Base-by-base conservation (phyloP, 2,329 filamentous ascomycete genomes). In the Coniosporium uncinatum region DNA sequence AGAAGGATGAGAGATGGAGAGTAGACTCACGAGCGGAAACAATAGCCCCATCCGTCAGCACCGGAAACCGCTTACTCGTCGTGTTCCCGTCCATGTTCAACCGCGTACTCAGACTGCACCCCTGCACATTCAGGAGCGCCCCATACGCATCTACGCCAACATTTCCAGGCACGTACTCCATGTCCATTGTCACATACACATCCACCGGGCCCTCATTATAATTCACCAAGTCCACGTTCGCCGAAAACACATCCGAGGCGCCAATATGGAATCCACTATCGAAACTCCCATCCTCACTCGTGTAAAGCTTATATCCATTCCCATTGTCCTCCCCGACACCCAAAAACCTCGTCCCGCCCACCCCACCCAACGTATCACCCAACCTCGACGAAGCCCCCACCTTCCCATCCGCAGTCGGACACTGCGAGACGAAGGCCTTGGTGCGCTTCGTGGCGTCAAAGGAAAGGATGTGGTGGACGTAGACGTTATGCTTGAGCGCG, bases 151-250 rank as follows among this genome's bases (percentile, higher is more conserved):
- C 16, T 8, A 17, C n/a, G 33, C 33, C 41, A 16, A 33, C 22
- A 13, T 33, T 39, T 4, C 41, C 41, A 5, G 41, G 41, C 5
- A 43, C 17, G 22, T 36, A 43, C 20, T 43, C 41, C 8, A 43
- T 8, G 18, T 43, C 37, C 20, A 41, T 41, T 2, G 36, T 33
- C n/a, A 40, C 20, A 17, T 43, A 43, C 6, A 43, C 20, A 8
- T 5, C 4, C 18, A 18, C 22, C 2, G 16, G 11, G 4, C 35
- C 16, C n/a, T 34, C 29, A 14, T 40, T 34, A 31, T 43, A 43
- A 24, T 40, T 43, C 14, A 43, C 41, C 4, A 43, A 11, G 16
- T 43, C 37, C 14, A 32, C 20, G 19, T 36, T 20, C 5, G 22
- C n/a, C 6, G 19, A 22, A 31, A 40, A 39, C 11, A 5, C 17